Conservation (phyloP, 2,329 filamentous ascomycete genomes). For the Emergomyces pasteurianus region DNA sequence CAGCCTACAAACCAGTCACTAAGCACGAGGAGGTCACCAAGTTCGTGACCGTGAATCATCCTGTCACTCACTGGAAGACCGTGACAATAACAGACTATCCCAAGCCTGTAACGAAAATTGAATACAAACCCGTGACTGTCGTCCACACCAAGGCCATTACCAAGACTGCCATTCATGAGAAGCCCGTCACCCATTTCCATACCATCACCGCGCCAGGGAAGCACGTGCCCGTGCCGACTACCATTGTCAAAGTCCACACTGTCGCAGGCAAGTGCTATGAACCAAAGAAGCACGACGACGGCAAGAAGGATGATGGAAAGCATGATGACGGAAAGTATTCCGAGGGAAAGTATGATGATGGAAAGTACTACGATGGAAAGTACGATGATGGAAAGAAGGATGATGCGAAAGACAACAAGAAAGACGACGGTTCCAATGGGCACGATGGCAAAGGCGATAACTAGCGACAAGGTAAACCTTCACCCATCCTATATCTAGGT, state of each 20-base stretch:
- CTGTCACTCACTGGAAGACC: background rate
- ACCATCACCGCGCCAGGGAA: background rate
- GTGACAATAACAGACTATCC: slow-evolving; percentile 3
- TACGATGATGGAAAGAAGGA: background rate
- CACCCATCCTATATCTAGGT: background rate
- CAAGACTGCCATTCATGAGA: background rate
- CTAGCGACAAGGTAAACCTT: background rate
- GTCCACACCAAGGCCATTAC: slow-evolving; percentile 1
- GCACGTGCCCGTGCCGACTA: background rate
- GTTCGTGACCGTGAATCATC: background rate
- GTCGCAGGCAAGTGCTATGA: slow-evolving; percentile 1
- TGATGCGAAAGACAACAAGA: background rate
- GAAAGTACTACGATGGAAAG: background rate
- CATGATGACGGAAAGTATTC: background rate
- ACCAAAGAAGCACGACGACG: background rate
- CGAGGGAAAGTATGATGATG: background rate
- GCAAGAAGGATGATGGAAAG: background rate
- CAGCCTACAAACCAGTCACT: background rate
- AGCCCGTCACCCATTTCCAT: background rate
- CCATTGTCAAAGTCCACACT: background rate
- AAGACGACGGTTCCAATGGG: background rate
- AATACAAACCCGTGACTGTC: slow-evolving; percentile 4
- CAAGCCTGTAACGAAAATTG: slow-evolving; percentile 1
- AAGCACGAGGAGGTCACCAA: background rate
- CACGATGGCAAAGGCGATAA: background rate